Base-by-base conservation (phyloP, 2,329 filamentous ascomycete species). In the Hymenotorrendiella dingleyae region DNA sequence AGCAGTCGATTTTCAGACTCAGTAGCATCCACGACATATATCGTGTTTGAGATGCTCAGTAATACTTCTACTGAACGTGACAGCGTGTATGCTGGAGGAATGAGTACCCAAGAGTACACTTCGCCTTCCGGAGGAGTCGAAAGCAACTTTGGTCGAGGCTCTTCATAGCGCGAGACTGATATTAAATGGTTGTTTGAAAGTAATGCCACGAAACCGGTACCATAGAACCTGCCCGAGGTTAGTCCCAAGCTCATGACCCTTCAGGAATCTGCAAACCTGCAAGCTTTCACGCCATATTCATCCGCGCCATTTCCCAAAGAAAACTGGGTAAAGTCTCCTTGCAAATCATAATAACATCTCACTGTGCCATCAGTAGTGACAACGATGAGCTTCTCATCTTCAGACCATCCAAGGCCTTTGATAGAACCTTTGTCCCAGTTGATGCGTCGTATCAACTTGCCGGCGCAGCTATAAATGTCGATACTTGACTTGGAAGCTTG, bases 311-410 rank as follows among this genome's bases (percentile, higher is more conserved):
- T 84, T 41, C 91, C 93, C 0, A 98, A 72, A 1, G 86, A 90
- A 64, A 97, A 98, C 45, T 94, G 90, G 12, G 84, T 87, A 61
- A 98, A 98, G 61, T 97, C 91, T 49, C 85, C 87, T 62, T 95
- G 86, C n/a, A 98, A 69, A 58, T 93, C 86, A 62, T 89, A 81
- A 60, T 89, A 81, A 63, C 88, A 93, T 47, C 90, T 77, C 32
- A 97, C 91, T 1, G 82, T 91, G 19, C 93, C 93, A 59, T 98
- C 91, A 40, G 85, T 78, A 8, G 89, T 87, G 39, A 97, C 81
- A 0, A 96, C 84, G 4, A 98, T 70, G 35, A 98, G 74, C 61
- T 86, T 84, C 71, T 98, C 93, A 52, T 96, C 88, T 58, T 95
- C 91, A 16, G 90, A 95, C 93, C 93, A 98, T 24, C 93, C 93